Conservation (phyloP, 176 grass and related monocot genomes). For the Musa troglodytarum region DNA sequence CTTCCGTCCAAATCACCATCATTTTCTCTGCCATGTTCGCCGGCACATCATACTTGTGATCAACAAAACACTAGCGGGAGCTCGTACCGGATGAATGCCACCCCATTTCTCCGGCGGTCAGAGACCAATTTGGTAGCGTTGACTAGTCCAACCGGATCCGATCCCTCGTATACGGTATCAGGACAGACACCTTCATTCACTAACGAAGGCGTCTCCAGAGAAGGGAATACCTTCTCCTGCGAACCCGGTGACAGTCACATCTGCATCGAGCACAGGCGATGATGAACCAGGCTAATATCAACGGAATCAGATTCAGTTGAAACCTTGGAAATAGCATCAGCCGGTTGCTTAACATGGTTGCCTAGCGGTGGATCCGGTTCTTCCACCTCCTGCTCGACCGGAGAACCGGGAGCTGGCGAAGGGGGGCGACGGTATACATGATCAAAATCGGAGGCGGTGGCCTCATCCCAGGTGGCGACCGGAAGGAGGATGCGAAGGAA, state of each 20-base stretch:
- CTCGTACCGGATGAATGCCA: constrained; percentile 69
- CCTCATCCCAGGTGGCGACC: constrained; percentile 62
- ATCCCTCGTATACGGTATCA: constrained; percentile 61
- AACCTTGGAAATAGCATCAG: constrained; percentile 39
- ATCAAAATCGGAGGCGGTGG: constrained; percentile 79
- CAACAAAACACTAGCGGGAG: constrained; percentile 43
- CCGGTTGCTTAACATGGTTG: constrained; percentile 74
- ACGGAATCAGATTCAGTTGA: constrained; percentile 48
- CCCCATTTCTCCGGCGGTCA: constrained; percentile 68
- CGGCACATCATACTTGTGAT: constrained; percentile 58
- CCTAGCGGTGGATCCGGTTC: constrained; percentile 26
- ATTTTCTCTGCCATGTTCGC: constrained; percentile 44
- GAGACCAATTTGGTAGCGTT: constrained; percentile 69
- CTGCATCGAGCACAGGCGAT: constrained; percentile 52
- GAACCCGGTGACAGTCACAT: constrained; percentile 64
- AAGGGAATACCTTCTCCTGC: constrained; percentile 77
- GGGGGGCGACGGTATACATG: constrained; percentile 28
- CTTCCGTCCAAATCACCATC: constrained; percentile 76
- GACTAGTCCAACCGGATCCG: constrained; percentile 23
- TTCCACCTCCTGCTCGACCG: not conserved
- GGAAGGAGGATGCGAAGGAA: constrained; percentile 29
- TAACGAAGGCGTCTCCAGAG: constrained; percentile 70
- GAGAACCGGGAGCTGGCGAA: not conserved
- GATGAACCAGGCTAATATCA: constrained; percentile 40
- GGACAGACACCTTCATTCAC: constrained; percentile 74